phyloP scores from a whole-genome alignment of 371 early-diverging fungal species.

The Saksenaea vasiformis region DNA sequence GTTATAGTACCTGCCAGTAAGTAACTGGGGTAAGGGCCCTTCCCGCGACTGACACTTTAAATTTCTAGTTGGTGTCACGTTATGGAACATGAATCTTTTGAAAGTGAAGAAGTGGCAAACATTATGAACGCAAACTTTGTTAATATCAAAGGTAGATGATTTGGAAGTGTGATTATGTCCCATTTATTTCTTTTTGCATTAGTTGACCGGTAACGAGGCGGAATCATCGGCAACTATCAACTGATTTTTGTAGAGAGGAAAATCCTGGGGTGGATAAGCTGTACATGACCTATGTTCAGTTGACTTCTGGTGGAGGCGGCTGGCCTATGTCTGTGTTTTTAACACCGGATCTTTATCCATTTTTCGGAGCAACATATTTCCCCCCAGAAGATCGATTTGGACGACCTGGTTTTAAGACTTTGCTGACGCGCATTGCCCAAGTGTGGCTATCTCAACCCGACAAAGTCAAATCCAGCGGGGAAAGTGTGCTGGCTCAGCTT shows the following conservation, averaged over 20 bases:
- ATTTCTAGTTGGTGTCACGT: constrained; percentile 69
- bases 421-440: constrained; percentile 46
- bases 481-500: constrained; percentile 44
- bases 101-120: constrained; percentile 54
- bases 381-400: constrained; percentile 58
- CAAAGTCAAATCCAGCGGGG: constrained; percentile 41
- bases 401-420: constrained; percentile 54
- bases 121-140: constrained; percentile 66
- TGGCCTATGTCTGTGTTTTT: constrained; percentile 67
- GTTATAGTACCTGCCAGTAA: constrained; percentile 72
- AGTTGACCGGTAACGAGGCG: constrained; percentile 37
- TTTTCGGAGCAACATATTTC: constrained; percentile 72
- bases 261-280: constrained; percentile 69
- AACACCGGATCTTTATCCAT: constrained; percentile 66
- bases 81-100: constrained; percentile 71
- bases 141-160: constrained; percentile 53
- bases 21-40: constrained; percentile 1
- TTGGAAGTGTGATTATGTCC: not conserved
- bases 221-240: not conserved
- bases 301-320: constrained; percentile 63
- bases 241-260: constrained; percentile 52
- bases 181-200: not conserved
- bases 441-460: constrained; percentile 46
- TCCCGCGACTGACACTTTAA: not conserved
- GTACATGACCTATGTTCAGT: constrained; percentile 61